Evolutionary conservation across 2,329 filamentous ascomycete genomes (phyloP), one percentile per base, ranked within the genome.

Genomic region (Aspergillus aculeatus): DNA sequence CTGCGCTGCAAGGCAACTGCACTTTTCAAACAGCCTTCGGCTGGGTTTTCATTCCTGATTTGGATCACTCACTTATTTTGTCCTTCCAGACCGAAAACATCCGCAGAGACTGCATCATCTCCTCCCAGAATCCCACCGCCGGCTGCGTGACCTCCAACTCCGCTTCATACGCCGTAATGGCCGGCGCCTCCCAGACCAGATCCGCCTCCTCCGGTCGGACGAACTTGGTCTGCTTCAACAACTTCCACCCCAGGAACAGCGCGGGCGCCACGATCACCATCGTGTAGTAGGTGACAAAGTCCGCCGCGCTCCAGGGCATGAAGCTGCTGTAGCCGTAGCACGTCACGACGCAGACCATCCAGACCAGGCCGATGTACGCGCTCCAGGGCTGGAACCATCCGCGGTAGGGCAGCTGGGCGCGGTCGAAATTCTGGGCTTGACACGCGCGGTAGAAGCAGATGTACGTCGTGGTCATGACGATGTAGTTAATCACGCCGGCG

Each of bases 301-400:
- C 83, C 0, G 32, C 32, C 12, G 32, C 32, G 32, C 32, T 35
- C 32, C 32, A 35, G 32, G 87, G 86, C 54, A 91, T 71, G 68
- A 92, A 93, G 0, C 90, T 87, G 0, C 85, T 82, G 64, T 91
- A 92, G 0, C 89, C 89, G 14, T 87, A 86, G 5, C 91, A 84
- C 65, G 90, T 84, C 0, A 86, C 83, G 83, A 92, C 89, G 57
- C 89, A 73, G 44, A 84, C 82, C 6, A 86, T 89, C 52, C 83
- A 85, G 0, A 78, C 32, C 32, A 35, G 4, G 11, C 32, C 86
- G 53, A 87, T 86, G 69, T 82, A 91, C 0, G 88, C 88, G 0
- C 84, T 82, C 66, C 86, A 92, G 2, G 90, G 90, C 77, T 91
- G 89, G 47, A 84, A 80, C 61, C 80, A 82, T 0, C 85, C 86